Base-by-base conservation (phyloP, 1,284 basidiomycete genomes). In the Ceratobasidium sp. region DNA sequence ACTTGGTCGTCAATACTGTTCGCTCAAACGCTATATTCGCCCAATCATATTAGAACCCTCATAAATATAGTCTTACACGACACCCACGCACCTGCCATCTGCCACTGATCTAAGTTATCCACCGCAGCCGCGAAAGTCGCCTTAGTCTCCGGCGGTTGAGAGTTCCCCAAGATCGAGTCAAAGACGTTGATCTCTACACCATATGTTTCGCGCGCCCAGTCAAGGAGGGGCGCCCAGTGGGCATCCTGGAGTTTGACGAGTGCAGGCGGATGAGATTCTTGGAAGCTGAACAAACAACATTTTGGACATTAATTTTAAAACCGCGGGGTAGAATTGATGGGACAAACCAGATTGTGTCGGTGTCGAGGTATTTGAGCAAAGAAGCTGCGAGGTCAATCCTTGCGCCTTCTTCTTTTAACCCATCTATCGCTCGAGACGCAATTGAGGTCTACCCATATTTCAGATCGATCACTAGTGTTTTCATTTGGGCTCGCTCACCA, bases 261-360 rank as follows among this genome's bases (percentile, higher is more conserved):
- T 1, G 88, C 86, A 14, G 87, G 86, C 0, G 97, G 96, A 75
- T 90, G 85, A 59, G 93, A 88, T 80, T 94, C 89, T 77, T 95
- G 92, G 84, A 96, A 99, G 81, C 95, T 96, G 36, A 11, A 24
- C 44, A 14, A 80, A 2, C 11, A 11, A 44, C 44, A 6, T 44
- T 19, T 17, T n/a, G n/a, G 9, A 33, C 36, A 60, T 15, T 24
- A 22, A 60, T 17, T 6, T 36, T 44, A 8, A 11, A 53, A 1
- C 51, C 29, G 53, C 41, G 31, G 63, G 41, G 48, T 27, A 50
- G 27, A 19, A 29, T 6, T 31, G 27, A 11, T 47, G 8, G 41
- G 77, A 79, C 87, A 74, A 78, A 96, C 96, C 95, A 96, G 75
- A 99, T 90, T 0, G 98, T 97, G 81, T 99, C 98, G 1, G 97